Evolutionary conservation across 805 yeast genomes (phyloP), one percentile per base, ranked within the genome.

Genomic region (Candida endomychidarum): DNA sequence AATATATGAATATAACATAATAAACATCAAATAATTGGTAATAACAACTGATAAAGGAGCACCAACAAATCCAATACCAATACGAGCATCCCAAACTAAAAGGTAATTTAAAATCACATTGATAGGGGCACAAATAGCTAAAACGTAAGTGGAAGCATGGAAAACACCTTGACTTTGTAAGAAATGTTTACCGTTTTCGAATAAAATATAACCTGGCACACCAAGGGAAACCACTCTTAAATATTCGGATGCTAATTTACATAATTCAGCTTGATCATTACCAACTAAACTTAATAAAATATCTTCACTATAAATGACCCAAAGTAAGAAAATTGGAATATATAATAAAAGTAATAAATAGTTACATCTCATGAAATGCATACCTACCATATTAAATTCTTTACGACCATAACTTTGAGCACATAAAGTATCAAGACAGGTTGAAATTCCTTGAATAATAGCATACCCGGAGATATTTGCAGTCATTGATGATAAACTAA

Each of bases 161-260:
- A 84, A 85, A 6, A 83, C 74, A 17, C 87, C 87, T 63, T 85
- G 91, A 34, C 86, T 75, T 58, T 85, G 91, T 50, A 85, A 64
- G 52, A 73, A 85, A 57, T 85, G 79, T 57, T 84, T 84, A 36
- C 82, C 80, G 48, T 81, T 80, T 61, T 85, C 91, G 51, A 77
- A 78, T n/a, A 78, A 51, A 20, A 83, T 79, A 56, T 77, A 84
- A 0, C 87, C 91, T 0, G 93, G 93, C 5, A 84, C 67, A 21
- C 91, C 91, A 37, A 78, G 60, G 4, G 80, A 62, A 8, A 80
- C 70, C 7, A 80, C 65, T 40, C 66, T 61, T 42, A 85, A 62
- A 56, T 84, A 85, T 24, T 57, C 54, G 2, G 83, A 68, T 1
- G 91, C 90, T 42, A 82, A 63, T 3, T 26, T 8, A 42, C 65